Conservation (phyloP, 768 basidiomycete genomes). For the Suillus americanus region DNA sequence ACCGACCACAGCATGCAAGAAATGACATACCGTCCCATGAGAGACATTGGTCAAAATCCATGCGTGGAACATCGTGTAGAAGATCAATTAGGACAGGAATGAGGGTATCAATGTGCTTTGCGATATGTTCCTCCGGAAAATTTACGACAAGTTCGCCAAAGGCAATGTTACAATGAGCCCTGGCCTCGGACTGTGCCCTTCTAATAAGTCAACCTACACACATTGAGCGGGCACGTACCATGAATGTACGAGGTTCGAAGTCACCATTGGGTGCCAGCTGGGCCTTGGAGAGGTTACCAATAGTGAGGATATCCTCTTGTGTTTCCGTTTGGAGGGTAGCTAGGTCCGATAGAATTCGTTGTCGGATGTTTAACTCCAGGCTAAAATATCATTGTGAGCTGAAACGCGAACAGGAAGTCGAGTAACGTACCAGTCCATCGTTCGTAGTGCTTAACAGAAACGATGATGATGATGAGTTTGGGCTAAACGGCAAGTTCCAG, state of each 20-base stretch:
- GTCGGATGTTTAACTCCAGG: conserved; percentile 77
- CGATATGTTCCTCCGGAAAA: conserved; percentile 54
- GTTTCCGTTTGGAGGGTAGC: conserved; percentile 54
- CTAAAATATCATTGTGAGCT: conserved; percentile 34
- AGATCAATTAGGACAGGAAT: conserved; percentile 65
- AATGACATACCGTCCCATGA: conserved; percentile 70
- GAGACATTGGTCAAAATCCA: conserved; percentile 75
- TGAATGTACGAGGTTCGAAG: conserved; percentile 40
- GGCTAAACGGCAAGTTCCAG: too few species aligned
- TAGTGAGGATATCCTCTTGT: conserved; percentile 45
- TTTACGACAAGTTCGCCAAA: conserved; percentile 78
- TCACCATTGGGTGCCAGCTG: conserved; percentile 35
- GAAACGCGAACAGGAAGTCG: neutral
- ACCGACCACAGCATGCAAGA: neutral
- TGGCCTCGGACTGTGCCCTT: conserved; percentile 56
- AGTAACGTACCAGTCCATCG: conserved; percentile 51
- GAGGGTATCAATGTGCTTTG: conserved; percentile 48
- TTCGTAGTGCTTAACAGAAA: neutral
- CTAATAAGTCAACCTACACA: conserved; percentile 3
- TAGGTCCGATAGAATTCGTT: conserved; percentile 73
- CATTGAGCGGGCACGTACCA: conserved; percentile 44
- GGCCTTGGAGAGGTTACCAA: conserved; percentile 60
- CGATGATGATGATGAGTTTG: too few species aligned
- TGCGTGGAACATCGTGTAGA: conserved; percentile 68
- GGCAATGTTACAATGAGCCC: conserved; percentile 78